Percentiles rank a stretch among this genome's conserved stretches.
These are phyloP conservation scores for Candida michaelii DNA, from an alignment of 805 yeast genomes.

Conservation along the genomic window DNA sequence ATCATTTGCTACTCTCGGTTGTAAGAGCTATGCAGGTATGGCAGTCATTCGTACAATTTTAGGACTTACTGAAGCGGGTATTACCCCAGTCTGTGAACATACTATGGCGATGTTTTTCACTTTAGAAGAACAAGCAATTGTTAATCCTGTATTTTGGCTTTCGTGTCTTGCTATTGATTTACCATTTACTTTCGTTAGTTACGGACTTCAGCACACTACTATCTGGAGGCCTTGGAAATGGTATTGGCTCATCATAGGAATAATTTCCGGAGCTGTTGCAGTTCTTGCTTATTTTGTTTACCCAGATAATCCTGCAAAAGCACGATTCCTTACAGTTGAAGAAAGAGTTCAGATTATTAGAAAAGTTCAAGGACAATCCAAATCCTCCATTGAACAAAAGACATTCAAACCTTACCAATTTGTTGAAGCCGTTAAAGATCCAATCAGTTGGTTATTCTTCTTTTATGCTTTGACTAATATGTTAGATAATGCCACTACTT, in stretches of 20 bases:
- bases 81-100: conserved; percentile 35
- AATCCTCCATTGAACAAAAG: conserved; percentile 39
- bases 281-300: conserved; percentile 33
- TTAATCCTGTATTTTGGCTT: conserved; percentile 54
- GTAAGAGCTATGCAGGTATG: conserved; percentile 21
- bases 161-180: conserved; percentile 52
- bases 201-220: conserved; percentile 30
- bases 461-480: conserved; percentile 43
- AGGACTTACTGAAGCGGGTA: conserved; percentile 28
- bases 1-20: conserved; percentile 25
- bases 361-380: conserved; percentile 35
- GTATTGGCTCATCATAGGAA: conserved; percentile 46
- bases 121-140: conserved; percentile 44
- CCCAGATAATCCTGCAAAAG: conserved; percentile 58
- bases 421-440: conserved; percentile 51
- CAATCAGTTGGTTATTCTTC: conserved; percentile 22
- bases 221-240: conserved; percentile 8
- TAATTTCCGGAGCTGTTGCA: conserved; percentile 41
- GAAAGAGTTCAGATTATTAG: conserved; percentile 53
- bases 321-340: conserved; percentile 44
- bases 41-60: conserved; percentile 17
- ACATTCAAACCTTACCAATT: conserved; percentile 47
- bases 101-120: conserved; percentile 54
- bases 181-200: conserved; percentile 51
- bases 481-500: conserved; percentile 53